Conservation (phyloP, 179 eudicot genomes). For the Amaranthus tricolor region DNA sequence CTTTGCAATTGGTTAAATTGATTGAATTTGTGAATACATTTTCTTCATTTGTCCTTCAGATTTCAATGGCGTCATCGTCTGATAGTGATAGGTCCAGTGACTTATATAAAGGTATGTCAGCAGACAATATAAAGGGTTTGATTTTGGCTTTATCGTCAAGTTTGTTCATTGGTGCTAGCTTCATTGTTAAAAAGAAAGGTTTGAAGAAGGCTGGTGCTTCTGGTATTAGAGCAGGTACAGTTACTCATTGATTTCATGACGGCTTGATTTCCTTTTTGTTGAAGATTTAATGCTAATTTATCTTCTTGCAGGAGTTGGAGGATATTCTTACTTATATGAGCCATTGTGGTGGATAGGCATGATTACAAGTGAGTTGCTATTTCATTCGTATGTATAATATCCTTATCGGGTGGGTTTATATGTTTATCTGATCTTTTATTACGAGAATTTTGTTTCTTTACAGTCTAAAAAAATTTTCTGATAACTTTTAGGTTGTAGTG, state of each 20-base stretch:
- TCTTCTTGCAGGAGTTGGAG: conserved; percentile 71
- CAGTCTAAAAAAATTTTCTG: no score
- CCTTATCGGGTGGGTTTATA: neutral
- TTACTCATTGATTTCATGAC: neutral
- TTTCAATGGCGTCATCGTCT: neutral
- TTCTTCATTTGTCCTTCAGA: neutral
- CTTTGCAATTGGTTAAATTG: neutral
- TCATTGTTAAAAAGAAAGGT: conserved; percentile 92
- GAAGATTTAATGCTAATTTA: neutral
- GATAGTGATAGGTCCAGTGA: neutral
- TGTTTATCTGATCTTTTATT: neutral
- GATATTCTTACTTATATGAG: conserved; percentile 82
- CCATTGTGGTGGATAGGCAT: conserved; percentile 97
- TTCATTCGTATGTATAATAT: neutral
- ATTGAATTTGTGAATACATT: neutral
- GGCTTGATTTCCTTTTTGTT: neutral
- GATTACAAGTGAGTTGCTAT: conserved; percentile 82
- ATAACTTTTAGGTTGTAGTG: no score
- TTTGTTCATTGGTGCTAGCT: conserved; percentile 83
- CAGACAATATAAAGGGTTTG: conserved; percentile 81
- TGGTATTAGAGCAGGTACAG: conserved; percentile 77
- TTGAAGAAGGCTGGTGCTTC: conserved; percentile 89
- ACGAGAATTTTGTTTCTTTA: neutral
- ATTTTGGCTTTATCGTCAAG: conserved; percentile 83
- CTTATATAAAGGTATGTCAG: conserved; percentile 71